Base-by-base conservation (phyloP, 257 asterid species). In the Galeopsis tetrahit region DNA sequence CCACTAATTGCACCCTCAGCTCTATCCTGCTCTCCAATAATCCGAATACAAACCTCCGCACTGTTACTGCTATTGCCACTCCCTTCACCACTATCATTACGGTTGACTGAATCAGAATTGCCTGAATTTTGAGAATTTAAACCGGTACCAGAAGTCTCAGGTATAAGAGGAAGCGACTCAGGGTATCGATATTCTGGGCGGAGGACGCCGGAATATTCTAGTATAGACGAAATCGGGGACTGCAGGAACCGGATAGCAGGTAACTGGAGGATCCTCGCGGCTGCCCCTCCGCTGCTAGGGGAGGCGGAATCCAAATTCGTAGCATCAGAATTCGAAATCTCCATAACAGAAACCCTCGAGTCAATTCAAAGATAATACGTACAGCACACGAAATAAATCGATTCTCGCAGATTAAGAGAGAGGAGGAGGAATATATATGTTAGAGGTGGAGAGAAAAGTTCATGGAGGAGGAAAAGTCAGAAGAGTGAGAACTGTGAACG, bases 41-140 rank as follows among this genome's bases (percentile, higher is more conserved):
- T 93, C 85, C 93, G 80, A 78, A 90, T 93, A 71, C 92, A 79
- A 66, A 90, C 96, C 86, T 90, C 98, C 72, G 88, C 95, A 57
- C 79, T 80, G 64, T 66, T 69, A 70, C 71, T 73, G 68, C 36
- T 58, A 63, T 51, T 69, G 3, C 68, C 77, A 67, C 66, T 36
- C 66, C 63, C 77, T 43, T 65, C 76, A 13, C 34, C 66, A 73
- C 14, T 69, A 74, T 61, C 85, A 49, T 15, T 58, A 17, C 51
- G 34, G 68, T 11, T 67, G 7, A 65, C 72, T 34, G 86, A 3
- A 33, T 62, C 81, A 0, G 31, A 48, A 62, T 48, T 57, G 14
- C 64, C 78, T 21, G 71, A 56, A 68, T 11, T 77, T 57, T 46
- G 81, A 55, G 59, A 7, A 68, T 49, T 70, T 14, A 32, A 66